These are phyloP conservation scores for Irpex rosettiformis DNA, from an alignment of 1,284 basidiomycete genomes.

Conservation along the genomic window DNA sequence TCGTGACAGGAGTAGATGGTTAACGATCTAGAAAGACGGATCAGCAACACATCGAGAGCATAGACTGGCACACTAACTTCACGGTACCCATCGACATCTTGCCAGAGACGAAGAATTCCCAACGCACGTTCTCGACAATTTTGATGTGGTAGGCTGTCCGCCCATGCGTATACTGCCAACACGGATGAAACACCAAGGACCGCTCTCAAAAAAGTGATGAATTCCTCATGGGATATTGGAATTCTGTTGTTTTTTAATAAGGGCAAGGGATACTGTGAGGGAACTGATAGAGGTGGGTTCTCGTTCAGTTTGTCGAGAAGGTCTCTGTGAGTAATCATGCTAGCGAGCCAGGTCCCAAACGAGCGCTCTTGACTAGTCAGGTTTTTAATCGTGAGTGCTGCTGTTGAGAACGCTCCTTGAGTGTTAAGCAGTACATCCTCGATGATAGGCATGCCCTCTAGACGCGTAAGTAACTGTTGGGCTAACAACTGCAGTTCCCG, in stretches of 20 bases:
- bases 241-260: conserved; percentile 26
- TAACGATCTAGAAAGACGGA: conserved; percentile 47
- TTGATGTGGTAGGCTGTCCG: conserved; percentile 68
- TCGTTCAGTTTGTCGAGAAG: conserved; percentile 43
- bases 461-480: conserved; percentile 41
- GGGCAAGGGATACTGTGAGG: conserved; percentile 33
- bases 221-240: conserved; percentile 49
- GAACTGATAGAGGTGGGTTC: conserved; percentile 35
- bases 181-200: conserved; percentile 65
- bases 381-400: conserved; percentile 51
- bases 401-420: conserved; percentile 44
- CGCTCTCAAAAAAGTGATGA: conserved; percentile 59
- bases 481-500: conserved; percentile 41
- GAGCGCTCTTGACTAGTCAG: conserved; percentile 60
- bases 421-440: conserved; percentile 56
- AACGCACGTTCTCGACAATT: conserved; percentile 59
- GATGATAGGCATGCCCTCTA: conserved; percentile 58
- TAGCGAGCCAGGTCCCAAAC: conserved; percentile 67
- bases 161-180: conserved; percentile 75
- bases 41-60: background rate
- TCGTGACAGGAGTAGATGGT: conserved; percentile 58
- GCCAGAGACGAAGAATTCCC: conserved; percentile 66
- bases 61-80: conserved; percentile 40
- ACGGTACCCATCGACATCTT: conserved; percentile 58
- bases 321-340: conserved; percentile 55